Evolutionary conservation across 345 rosid species (phyloP).

Genomic region (Pugionium dolabratum): DNA sequence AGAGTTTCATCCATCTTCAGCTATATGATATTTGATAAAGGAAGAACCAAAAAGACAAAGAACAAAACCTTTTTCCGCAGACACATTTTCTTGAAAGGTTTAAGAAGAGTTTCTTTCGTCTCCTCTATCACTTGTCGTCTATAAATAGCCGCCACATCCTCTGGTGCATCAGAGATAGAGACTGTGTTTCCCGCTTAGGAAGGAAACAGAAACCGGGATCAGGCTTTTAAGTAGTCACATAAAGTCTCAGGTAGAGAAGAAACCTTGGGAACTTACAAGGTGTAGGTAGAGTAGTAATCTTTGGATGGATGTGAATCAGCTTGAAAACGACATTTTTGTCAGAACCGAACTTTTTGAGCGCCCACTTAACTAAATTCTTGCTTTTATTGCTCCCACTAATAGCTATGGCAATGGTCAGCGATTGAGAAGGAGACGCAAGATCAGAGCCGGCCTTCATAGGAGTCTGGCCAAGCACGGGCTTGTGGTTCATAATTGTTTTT

Average conservation of each 20-base stretch:
- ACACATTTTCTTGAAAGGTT: constrained; percentile 65
- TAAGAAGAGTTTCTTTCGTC: constrained; percentile 51
- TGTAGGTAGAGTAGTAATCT: constrained; percentile 66
- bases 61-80: constrained; percentile 53
- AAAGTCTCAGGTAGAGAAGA: constrained; percentile 1
- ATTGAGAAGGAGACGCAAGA: constrained; percentile 22
- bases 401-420: constrained; percentile 52
- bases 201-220: constrained; percentile 14
- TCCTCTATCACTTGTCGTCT: constrained; percentile 61
- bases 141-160: constrained; percentile 69
- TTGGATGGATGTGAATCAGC: constrained; percentile 64
- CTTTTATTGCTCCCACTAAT: constrained; percentile 60
- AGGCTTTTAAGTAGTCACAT: constrained; percentile 13
- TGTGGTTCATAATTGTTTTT: neutral
- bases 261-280: constrained; percentile 54
- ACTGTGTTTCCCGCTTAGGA: constrained; percentile 53
- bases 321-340: constrained; percentile 55
- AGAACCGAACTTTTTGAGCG: constrained; percentile 52
- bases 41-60: neutral
- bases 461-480: neutral
- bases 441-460: constrained; percentile 18
- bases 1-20: constrained; percentile 4
- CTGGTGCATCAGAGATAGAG: constrained; percentile 68
- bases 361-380: constrained; percentile 53
- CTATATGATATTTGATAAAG: neutral